Evolutionary conservation across 2,329 filamentous ascomycete genomes (phyloP).

Genomic region (Pseudogymnoascus sp.): DNA sequence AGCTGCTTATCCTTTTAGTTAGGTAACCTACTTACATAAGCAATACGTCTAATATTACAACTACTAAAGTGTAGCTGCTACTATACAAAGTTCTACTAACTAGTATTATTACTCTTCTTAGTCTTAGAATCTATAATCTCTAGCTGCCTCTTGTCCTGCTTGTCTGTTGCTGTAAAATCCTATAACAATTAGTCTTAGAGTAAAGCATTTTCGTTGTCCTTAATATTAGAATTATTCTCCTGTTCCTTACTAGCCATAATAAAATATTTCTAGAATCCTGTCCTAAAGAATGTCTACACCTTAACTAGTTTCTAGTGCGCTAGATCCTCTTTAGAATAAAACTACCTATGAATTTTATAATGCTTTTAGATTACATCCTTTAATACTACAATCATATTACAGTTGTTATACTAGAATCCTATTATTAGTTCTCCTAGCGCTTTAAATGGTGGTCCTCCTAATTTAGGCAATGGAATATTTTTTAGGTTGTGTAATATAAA

Average conservation of each 20-base stretch:
- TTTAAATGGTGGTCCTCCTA: neutral
- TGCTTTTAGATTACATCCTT: neutral
- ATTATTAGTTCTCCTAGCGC: neutral
- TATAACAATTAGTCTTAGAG: neutral
- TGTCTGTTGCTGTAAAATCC: neutral
- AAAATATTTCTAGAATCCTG: neutral
- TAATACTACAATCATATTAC: neutral
- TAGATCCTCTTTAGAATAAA: neutral
- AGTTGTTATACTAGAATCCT: neutral
- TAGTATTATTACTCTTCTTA: neutral
- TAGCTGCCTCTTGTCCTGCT: neutral
- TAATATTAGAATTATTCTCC: neutral
- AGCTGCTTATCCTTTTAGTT: constrained; percentile 9
- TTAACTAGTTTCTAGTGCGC: neutral
- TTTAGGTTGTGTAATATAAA: neutral
- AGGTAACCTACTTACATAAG: constrained; percentile 11
- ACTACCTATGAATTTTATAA: neutral
- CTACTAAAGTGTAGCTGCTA: neutral
- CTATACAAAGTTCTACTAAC: neutral
- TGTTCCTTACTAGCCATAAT: neutral
- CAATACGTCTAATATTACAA: constrained; percentile 2
- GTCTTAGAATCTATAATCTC: neutral
- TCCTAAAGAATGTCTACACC: constrained; percentile 6
- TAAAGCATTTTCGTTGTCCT: neutral
- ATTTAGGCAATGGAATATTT: neutral